Conservation (phyloP, 768 basidiomycete genomes). For the Sistotremastrum niveocremeum region DNA sequence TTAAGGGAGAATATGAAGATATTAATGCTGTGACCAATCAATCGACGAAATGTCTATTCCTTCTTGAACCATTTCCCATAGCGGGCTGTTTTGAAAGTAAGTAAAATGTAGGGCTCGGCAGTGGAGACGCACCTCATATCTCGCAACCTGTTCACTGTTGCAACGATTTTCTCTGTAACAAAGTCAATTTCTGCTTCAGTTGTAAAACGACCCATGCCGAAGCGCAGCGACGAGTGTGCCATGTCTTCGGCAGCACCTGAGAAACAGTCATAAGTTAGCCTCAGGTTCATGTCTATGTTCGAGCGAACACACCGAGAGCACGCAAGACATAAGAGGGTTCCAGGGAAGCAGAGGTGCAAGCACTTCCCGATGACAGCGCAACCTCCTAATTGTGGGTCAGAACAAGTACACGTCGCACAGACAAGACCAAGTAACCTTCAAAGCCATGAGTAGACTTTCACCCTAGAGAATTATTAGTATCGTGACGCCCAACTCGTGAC, state of each 20-base stretch:
- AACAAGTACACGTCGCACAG: not conserved
- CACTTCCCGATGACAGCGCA: conserved; percentile 93
- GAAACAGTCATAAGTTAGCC: conserved; percentile 2
- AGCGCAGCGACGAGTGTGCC: conserved; percentile 96
- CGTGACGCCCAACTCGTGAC: not conserved
- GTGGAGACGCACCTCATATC: conserved; percentile 68
- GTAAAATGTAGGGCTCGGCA: conserved; percentile 3
- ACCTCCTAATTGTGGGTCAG: conserved; percentile 49
- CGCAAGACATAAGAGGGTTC: conserved; percentile 98
- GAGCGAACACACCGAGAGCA: conserved; percentile 53
- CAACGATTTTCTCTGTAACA: conserved; percentile 76
- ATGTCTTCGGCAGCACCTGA: conserved; percentile 92
- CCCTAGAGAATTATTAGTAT: conserved; percentile 24
- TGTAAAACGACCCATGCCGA: conserved; percentile 96
- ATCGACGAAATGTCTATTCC: conserved; percentile 93
- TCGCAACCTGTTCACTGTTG: conserved; percentile 74
- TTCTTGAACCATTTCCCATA: conserved; percentile 99
- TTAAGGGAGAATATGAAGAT: not conserved
- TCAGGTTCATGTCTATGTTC: not conserved
- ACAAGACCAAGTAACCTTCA: conserved; percentile 49
- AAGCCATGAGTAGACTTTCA: conserved; percentile 91
- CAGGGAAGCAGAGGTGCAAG: conserved; percentile 95
- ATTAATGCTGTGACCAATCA: conserved; percentile 70
- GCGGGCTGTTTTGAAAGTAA: conserved; percentile 37
- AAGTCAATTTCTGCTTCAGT: conserved; percentile 96